These are phyloP conservation scores for Oryza brachyantha DNA, from an alignment of 176 grass and related monocot genomes.

Conservation along the genomic window DNA sequence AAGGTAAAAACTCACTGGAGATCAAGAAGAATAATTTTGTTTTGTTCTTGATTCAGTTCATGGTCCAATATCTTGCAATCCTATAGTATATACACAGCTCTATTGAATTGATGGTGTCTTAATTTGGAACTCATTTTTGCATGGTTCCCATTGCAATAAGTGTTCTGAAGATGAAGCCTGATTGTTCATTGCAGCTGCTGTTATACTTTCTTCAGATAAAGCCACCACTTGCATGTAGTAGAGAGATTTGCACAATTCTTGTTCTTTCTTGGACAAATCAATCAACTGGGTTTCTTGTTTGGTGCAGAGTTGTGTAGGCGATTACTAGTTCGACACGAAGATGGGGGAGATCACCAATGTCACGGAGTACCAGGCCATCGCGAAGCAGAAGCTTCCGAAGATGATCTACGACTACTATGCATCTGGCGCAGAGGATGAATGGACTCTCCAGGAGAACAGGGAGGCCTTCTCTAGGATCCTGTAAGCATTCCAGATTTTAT, in stretches of 20 bases:
- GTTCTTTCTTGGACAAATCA: neutral
- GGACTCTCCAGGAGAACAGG: slow-evolving; percentile 89
- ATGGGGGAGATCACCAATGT: slow-evolving; percentile 92
- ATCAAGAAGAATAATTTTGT: neutral
- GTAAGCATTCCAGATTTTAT: slow-evolving; percentile 31
- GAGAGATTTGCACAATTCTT: neutral
- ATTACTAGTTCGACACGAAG: neutral
- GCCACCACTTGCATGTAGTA: neutral
- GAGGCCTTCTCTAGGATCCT: slow-evolving; percentile 90
- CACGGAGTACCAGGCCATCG: slow-evolving; percentile 84
- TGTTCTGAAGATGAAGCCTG: neutral
- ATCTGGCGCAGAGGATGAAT: slow-evolving; percentile 90
- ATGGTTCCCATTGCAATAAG: neutral
- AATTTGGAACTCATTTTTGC: neutral
- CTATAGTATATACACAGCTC: neutral
- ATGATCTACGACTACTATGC: slow-evolving; percentile 93
- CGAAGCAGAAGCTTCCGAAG: slow-evolving; percentile 89
- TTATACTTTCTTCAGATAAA: neutral
- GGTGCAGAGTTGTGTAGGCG: slow-evolving; percentile 9
- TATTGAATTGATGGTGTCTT: neutral
- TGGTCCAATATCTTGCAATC: slow-evolving; percentile 28
- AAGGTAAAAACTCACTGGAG: slow-evolving; percentile 22
- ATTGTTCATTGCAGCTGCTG: neutral
- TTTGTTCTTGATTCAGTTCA: neutral
- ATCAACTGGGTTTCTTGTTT: neutral